A percentile compares a stretch with the other conserved stretches of the same genome.
Conservation (phyloP, 2,329 filamentous ascomycete genomes). For the Hypoxylon sp. region DNA sequence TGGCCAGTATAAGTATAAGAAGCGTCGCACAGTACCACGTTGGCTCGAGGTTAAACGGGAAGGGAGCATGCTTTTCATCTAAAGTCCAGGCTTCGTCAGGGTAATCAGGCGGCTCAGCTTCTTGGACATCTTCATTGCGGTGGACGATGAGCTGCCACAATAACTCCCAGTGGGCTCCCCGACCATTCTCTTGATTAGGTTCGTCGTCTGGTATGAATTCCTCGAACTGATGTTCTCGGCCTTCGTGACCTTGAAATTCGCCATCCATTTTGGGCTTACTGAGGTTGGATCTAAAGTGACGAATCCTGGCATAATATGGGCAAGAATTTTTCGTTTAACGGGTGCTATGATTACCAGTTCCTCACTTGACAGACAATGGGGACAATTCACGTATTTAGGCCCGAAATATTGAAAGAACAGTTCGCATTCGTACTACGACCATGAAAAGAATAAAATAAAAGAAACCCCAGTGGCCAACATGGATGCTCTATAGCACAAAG, state of each 20-base stretch:
- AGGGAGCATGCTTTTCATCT: slow-evolving; percentile 32
- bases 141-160: slow-evolving; percentile 41
- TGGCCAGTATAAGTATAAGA: slow-evolving; percentile 28
- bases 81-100: slow-evolving; percentile 10
- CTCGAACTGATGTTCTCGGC: background rate
- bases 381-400: background rate
- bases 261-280: background rate
- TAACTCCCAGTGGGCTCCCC: slow-evolving; percentile 17
- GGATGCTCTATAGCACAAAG: background rate
- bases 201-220: slow-evolving; percentile 3
- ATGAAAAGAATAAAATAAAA: slow-evolving; percentile 6
- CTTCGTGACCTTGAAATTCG: background rate
- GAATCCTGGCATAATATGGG: too few species aligned
- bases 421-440: background rate
- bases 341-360: too few species aligned
- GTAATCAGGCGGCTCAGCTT: background rate
- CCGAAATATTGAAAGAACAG: slow-evolving; percentile 21
- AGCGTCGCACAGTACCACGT: slow-evolving; percentile 38
- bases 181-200: background rate
- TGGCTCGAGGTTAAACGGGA: slow-evolving; percentile 40
- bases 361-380: slow-evolving; percentile 22
- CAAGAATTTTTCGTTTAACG: too few species aligned
- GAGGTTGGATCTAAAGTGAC: background rate
- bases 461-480: background rate
- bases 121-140: slow-evolving; percentile 17